Evolutionary conservation across 345 rosid species (phyloP), one percentile per base, ranked within the genome.

Genomic region (Eutrema yunnanense): DNA sequence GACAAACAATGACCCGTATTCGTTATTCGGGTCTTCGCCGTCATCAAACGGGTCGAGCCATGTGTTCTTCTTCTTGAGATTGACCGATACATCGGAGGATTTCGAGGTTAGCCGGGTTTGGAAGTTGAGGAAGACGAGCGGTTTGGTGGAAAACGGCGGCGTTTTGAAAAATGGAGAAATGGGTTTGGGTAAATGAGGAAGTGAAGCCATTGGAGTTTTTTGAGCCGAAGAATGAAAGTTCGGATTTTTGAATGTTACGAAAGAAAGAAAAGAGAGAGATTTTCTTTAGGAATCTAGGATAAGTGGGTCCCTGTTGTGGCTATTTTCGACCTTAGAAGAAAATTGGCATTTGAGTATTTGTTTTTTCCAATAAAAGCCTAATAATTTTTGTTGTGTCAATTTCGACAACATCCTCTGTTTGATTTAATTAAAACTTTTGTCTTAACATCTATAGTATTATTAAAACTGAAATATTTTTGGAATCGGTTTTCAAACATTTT

Each of bases 21-120:
- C 96, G 84, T 77, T 69, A 9, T 82, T 65, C 0, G 90, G 92
- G 79, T 91, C 97, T 50, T 83, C 87, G 2, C 87, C 95, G 34
- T 88, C 87, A 44, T 89, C 95, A 40, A 94, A 94, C 11, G 82
- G 94, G 79, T 89, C 98, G 12, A 88, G 81, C 98, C 97, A 91
- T 2, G 83, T 79, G 77, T 86, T 89, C 83, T 84, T 88, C 82
- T 87, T 93, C 89, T 82, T 84, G 44, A 77, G 82, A 48, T 74
- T 77, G 72, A 75, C 75, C 16, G 67, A 65, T 38, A 80, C 67
- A 59, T 65, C 19, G 9, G 51, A 51, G 8, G 74, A 73, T 71
- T 60, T 79, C 57, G 81, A 46, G 56, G 71, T 56, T 5, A 47
- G 53, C 6, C 79, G 81, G 60, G 77, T 77, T 19, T 52, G 69